A percentile compares a stretch with the other conserved stretches of the same genome.
These are phyloP conservation scores for Entomortierella beljakovae DNA, from an alignment of 192 early-diverging fungal species.

Conservation along the genomic window DNA sequence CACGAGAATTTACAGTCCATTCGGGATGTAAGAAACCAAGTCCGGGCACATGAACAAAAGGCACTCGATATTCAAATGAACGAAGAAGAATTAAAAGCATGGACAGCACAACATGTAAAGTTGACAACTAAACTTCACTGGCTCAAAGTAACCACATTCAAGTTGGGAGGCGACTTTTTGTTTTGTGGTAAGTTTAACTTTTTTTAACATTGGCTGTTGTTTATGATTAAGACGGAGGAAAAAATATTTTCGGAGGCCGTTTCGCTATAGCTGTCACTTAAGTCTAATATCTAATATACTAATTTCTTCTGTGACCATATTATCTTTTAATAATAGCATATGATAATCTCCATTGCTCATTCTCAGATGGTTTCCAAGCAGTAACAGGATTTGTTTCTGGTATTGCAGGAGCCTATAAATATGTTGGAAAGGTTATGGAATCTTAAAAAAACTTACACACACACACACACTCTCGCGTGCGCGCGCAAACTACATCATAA, in stretches of 20 bases:
- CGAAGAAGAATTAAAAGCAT: slow-evolving; percentile 28
- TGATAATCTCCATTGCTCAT: slow-evolving; percentile 62
- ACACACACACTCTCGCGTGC: no score
- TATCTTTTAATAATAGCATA: slow-evolving; percentile 55
- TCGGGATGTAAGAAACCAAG: slow-evolving; percentile 36
- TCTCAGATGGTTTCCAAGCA: slow-evolving; percentile 62
- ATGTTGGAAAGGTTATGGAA: slow-evolving; percentile 49
- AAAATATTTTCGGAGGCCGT: no score
- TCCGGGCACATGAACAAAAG: slow-evolving; percentile 30
- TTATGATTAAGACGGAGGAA: no score
- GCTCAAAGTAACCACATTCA: slow-evolving; percentile 68
- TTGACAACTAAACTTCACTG: slow-evolving; percentile 63
- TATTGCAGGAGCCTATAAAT: slow-evolving; percentile 60
- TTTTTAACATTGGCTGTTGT: not conserved
- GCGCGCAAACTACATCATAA: not conserved
- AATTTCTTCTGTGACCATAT: no score
- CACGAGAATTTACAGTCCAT: slow-evolving; percentile 61
- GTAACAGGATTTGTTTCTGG: slow-evolving; percentile 65
- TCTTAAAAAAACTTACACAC: slow-evolving; percentile 7
- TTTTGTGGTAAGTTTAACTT: slow-evolving; percentile 74
- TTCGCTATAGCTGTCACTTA: no score
- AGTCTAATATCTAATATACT: no score
- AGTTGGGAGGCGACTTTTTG: slow-evolving; percentile 74
- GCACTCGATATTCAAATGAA: not conserved
- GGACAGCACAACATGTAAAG: slow-evolving; percentile 23